Evolutionary conservation across 441 rosid genomes (phyloP).

Genomic region (Populus hybrid): DNA sequence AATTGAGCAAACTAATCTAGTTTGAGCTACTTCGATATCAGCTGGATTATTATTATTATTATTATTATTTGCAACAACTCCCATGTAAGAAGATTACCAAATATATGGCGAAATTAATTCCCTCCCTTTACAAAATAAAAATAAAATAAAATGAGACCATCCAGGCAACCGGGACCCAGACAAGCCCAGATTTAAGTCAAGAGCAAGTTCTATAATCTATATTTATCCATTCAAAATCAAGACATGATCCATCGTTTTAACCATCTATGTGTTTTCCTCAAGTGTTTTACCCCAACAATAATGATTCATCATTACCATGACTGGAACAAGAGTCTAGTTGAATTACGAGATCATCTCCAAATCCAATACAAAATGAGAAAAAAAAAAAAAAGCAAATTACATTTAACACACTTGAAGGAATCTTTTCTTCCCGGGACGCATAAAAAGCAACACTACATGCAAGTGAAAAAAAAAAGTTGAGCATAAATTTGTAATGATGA

Average conservation of each 20-base stretch:
- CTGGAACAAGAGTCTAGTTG: neutral
- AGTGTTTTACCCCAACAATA: neutral
- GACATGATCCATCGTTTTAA: neutral
- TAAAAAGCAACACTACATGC: neutral
- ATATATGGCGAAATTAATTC: too few relatives aligned
- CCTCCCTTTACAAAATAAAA: neutral
- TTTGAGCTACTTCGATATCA: too few relatives aligned
- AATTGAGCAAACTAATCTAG: too few relatives aligned
- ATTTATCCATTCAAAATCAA: neutral
- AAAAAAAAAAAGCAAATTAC: neutral
- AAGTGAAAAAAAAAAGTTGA: neutral
- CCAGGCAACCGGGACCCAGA: conserved; percentile 2
- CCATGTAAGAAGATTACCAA: neutral
- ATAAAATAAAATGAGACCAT: neutral
- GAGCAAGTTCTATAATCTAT: neutral
- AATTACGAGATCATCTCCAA: neutral
- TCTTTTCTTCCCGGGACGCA: conserved; percentile 23
- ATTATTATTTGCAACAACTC: too few relatives aligned
- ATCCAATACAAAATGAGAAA: neutral
- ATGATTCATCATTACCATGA: neutral
- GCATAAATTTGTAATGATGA: neutral
- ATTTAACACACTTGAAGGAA: conserved; percentile 8
- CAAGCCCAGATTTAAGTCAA: neutral
- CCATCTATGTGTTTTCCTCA: neutral
- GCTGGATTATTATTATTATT: too few relatives aligned